Conservation (phyloP, 441 rosid species). For the Dalechampia spathulata region DNA sequence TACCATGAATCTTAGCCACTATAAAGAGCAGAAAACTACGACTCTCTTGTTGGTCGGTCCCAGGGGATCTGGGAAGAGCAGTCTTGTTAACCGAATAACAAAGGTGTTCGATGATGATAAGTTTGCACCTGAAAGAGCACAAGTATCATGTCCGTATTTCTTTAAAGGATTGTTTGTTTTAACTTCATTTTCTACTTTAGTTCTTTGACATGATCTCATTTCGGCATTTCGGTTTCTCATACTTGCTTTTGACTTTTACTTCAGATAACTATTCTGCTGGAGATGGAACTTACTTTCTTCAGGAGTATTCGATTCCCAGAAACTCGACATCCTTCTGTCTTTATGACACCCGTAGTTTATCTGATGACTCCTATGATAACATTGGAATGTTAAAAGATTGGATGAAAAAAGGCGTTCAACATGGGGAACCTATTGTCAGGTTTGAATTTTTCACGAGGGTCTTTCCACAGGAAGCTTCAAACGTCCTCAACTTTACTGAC, state of each 20-base stretch:
- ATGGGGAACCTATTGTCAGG: constrained; percentile 56
- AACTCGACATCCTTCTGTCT: constrained; percentile 57
- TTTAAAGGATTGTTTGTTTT: too few relatives aligned
- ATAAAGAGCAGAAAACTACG: constrained; percentile 48
- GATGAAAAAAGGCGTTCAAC: constrained; percentile 55
- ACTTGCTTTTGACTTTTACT: constrained; percentile 5
- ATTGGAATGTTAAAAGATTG: constrained; percentile 42
- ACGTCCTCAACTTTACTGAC: constrained; percentile 5
- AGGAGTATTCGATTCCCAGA: constrained; percentile 66
- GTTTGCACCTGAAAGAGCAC: constrained; percentile 65
- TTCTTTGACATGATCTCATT: too few relatives aligned
- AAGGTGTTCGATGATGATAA: constrained; percentile 57
- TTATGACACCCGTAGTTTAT: constrained; percentile 59
- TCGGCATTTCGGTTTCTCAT: neutral
- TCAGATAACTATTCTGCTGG: constrained; percentile 37
- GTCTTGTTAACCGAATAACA: constrained; percentile 67
- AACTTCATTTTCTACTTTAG: too few relatives aligned
- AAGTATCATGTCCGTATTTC: constrained; percentile 71
- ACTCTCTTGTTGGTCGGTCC: constrained; percentile 67
- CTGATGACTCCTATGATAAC: constrained; percentile 28
- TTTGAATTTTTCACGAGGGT: constrained; percentile 17
- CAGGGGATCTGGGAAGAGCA: constrained; percentile 81
- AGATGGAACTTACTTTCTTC: constrained; percentile 70
- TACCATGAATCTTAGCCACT: constrained; percentile 25
- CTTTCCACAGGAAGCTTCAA: neutral